Conservation (phyloP, 1,284 basidiomycete genomes). For the Farysia itapuensis region DNA sequence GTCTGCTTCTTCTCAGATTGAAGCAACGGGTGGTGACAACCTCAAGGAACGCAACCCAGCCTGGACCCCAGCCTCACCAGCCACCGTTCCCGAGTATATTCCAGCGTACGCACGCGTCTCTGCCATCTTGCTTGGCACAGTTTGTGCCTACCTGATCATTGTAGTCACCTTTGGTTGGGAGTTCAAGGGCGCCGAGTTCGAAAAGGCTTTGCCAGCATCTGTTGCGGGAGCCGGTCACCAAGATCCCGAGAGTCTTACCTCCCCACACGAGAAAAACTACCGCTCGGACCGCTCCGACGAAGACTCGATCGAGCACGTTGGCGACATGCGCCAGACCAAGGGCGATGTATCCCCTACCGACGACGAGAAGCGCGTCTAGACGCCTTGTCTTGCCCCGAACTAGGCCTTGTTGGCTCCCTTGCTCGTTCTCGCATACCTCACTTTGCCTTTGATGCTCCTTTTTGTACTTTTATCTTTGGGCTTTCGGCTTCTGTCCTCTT, state of each 20-base stretch:
- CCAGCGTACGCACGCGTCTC: constrained; percentile 84
- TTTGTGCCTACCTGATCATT: constrained; percentile 59
- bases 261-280: not conserved
- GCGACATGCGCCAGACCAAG: too few species aligned
- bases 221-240: constrained; percentile 16
- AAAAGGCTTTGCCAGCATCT: constrained; percentile 58
- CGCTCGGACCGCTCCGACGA: constrained; percentile 13
- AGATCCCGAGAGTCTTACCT: constrained; percentile 5
- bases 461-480: too few species aligned
- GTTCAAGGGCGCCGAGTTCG: constrained; percentile 75
- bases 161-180: constrained; percentile 51
- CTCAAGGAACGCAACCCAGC: constrained; percentile 40
- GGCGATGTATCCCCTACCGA: too few species aligned
- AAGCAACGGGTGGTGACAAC: constrained; percentile 69
- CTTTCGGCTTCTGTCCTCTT: too few species aligned
- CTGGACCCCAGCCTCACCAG: constrained; percentile 20
- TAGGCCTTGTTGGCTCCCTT: too few species aligned
- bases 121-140: constrained; percentile 77
- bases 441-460: too few species aligned
- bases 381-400: too few species aligned
- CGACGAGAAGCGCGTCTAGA: too few species aligned
- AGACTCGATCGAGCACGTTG: constrained; percentile 31
- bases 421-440: too few species aligned
- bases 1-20: constrained; percentile 84
- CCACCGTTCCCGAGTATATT: constrained; percentile 62